A percentile compares a stretch with the other conserved stretches of the same genome.
These are phyloP conservation scores for Peniophora sp. DNA, from an alignment of 1,284 basidiomycete genomes.

Conservation along the genomic window DNA sequence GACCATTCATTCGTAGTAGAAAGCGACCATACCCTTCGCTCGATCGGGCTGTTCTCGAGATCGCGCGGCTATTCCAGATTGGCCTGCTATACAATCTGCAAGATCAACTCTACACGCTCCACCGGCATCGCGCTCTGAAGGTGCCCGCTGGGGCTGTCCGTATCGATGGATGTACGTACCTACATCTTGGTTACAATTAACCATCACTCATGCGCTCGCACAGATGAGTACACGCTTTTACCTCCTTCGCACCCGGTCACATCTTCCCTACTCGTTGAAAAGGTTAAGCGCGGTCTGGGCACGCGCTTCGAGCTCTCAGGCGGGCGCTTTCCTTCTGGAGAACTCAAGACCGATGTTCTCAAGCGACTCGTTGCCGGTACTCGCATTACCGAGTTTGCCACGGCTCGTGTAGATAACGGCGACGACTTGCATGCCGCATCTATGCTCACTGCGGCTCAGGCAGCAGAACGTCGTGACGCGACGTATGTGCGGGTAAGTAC, in stretches of 20 bases:
- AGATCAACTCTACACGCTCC: constrained; percentile 6
- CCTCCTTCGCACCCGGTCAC: background rate
- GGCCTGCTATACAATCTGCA: constrained; percentile 12
- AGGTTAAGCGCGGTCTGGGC: background rate
- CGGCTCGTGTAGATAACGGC: background rate
- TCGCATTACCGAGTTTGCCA: background rate
- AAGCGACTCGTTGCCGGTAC: background rate
- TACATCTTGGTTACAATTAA: background rate
- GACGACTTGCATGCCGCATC: background rate
- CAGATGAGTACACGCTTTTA: background rate
- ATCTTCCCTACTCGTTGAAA: background rate
- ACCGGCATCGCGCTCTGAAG: background rate
- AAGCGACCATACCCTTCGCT: constrained; percentile 19
- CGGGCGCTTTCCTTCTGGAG: too few species aligned
- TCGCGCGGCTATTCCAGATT: constrained; percentile 16
- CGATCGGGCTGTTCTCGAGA: constrained; percentile 14
- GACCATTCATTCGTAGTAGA: constrained; percentile 15
- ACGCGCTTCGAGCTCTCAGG: background rate
- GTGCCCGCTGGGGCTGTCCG: background rate
- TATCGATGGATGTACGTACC: background rate
- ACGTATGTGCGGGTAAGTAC: background rate
- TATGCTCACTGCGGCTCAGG: background rate
- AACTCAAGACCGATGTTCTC: background rate
- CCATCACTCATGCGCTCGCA: background rate
- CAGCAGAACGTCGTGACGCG: background rate